Base-by-base conservation (phyloP, 495 filamentous ascomycete species). In the Chaetomium cochliodes region DNA sequence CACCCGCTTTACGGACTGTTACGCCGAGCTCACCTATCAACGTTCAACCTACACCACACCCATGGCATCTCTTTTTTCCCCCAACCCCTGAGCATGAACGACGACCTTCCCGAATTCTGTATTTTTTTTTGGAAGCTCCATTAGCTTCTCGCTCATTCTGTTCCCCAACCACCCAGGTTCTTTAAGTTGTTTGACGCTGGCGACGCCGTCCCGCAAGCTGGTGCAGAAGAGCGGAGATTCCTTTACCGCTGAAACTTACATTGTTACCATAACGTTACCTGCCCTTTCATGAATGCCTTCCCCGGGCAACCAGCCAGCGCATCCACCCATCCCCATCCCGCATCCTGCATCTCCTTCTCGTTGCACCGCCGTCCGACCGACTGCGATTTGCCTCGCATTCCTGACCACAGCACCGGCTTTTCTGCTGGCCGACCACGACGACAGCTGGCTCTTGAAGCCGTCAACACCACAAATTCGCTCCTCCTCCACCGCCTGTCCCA, bases 381-480 rank as follows among this genome's bases (percentile, higher is more conserved):
- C 54, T 52, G 39, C 61, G 60, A 62, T 47, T 55, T 62, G 30
- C 55, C 49, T 49, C 61, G 12, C 28, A 51, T 55, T 53, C 49
- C 42, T 58, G 33, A 57, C 47, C 30, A 46, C 52, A 58, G 60
- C 52, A 42, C 61, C 53, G 58, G 50, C 54, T 51, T 23, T 57
- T 57, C 55, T 62, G 47, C 63, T 49, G 59, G 59, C 56, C 55
- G 39, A 52, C 47, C 54, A 60, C 66, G 59, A 68, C 66, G 62
- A 69, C 63, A 70, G 30, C 54, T 68, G 71, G 67, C 65, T 73
- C 54, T 62, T 65, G 67, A 69, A 69, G 67, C 72, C 66, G 54
- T 67, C 68, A 53, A 65, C 60, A 53, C 39, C 57, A 22, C 55
- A 60, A 69, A 66, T 65, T 62, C 28, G 37, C 47, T 41, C 59